Evolutionary conservation across 225 moss, liverwort and hornwort genomes (phyloP), one percentile per base, ranked within the genome.

Genomic region (Neckera pumila): DNA sequence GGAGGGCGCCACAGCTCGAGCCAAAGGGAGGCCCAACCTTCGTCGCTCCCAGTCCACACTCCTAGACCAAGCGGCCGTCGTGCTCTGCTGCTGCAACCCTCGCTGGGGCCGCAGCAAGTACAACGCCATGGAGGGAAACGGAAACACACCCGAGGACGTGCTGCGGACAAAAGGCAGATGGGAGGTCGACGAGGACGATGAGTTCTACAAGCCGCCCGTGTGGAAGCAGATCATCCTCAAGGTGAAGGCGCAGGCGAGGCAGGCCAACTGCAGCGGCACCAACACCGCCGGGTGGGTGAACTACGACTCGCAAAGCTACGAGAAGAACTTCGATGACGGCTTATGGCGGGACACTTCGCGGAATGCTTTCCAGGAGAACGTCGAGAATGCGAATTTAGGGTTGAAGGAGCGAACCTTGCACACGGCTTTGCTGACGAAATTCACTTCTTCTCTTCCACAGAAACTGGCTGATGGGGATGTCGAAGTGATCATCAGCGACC

Each of bases 291-390:
- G 87, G 43, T 94, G 93, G 94, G 89, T 90, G 75, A 94, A 94
- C 82, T 94, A 94, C 65, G 93, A 94, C 83, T 71, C 87, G 47
- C 93, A 94, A 83, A 94, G 93, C 88, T 94, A 94, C 58, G 77
- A 91, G 88, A 94, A 94, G 91, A 94, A 94, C 56, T 94, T 94
- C 66, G 94, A 94, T 65, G 90, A 94, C 47, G 94, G 94, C 21
- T 76, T 85, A 17, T 94, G 92, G 92, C 82, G 94, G 47, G 90
- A 93, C 56, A 28, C 84, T 14, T 84, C 87, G 15, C 90, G 75
- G 14, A 66, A 81, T 40, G 67, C 38, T 30, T 87, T 38, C 80
- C 66, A 79, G 11, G 86, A 85, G 75, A 71, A 80, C 42, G 86
- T 87, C 27, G 89, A 85, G 71, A 69, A 65, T 70, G 90, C 80